These are phyloP conservation scores for Chlorella sp. DNA, from an alignment of 139 green algal genomes.

Conservation along the genomic window DNA sequence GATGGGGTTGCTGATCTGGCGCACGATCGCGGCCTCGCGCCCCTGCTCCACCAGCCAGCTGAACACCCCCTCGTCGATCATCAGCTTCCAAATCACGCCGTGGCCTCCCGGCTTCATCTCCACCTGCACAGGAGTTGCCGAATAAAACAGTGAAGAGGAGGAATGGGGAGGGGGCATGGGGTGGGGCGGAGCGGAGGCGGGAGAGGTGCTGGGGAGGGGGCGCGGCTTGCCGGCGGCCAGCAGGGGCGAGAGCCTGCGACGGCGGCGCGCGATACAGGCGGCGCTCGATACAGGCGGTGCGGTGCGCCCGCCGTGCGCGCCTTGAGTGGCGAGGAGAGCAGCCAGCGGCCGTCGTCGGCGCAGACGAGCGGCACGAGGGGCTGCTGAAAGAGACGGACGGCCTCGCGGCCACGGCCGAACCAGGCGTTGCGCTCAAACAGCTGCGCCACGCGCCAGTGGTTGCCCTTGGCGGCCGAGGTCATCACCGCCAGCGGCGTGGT, in stretches of 20 bases:
- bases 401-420: conserved; percentile 79
- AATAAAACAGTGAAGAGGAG: too few species aligned
- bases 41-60: conserved; percentile 70
- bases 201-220: too few species aligned
- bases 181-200: too few species aligned
- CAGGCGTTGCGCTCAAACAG: conserved; percentile 69
- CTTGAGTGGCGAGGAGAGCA: conserved; percentile 61
- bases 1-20: conserved; percentile 96
- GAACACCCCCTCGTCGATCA: conserved; percentile 91
- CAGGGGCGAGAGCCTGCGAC: too few species aligned
- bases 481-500: conserved; percentile 96
- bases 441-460: conserved; percentile 78
- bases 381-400: conserved; percentile 84
- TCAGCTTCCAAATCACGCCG: conserved; percentile 99
- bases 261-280: too few species aligned
- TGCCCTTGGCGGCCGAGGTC: conserved; percentile 96
- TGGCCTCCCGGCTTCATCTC: conserved; percentile 97
- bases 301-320: too few species aligned
- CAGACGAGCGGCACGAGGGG: conserved; percentile 92
- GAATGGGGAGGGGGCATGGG: too few species aligned
- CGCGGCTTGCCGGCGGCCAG: too few species aligned
- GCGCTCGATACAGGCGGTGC: too few species aligned
- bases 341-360: conserved; percentile 78
- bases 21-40: conserved; percentile 74
- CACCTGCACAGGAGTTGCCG: too few species aligned